phyloP scores from a whole-genome alignment of 495 filamentous ascomycete genomes.

The Hyaloscypha hepaticicola region DNA sequence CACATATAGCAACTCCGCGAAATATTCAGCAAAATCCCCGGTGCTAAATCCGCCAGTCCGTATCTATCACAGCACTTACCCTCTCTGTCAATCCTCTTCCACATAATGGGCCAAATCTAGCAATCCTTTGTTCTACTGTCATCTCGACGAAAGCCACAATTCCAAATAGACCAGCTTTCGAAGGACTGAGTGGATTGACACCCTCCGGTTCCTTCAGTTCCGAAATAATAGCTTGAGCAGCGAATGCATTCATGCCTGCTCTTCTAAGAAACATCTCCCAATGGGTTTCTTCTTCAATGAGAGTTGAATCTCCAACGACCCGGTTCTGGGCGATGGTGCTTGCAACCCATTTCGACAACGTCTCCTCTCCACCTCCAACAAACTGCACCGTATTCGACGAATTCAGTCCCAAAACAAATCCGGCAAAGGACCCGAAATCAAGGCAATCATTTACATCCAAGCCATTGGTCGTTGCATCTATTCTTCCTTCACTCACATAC shows the following conservation, averaged over 20 bases:
- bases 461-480: constrained; percentile 37
- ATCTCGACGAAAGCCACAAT: constrained; percentile 59
- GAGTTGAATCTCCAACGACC: neutral
- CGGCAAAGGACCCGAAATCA: constrained; percentile 54
- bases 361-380: constrained; percentile 56
- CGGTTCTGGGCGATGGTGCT: constrained; percentile 16
- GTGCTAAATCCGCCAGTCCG: constrained; percentile 15
- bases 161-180: constrained; percentile 39
- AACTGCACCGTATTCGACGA: constrained; percentile 48
- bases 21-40: neutral
- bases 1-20: constrained; percentile 16
- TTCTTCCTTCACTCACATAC: constrained; percentile 58
- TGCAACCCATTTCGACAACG: constrained; percentile 55
- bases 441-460: constrained; percentile 46
- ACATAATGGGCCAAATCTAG: constrained; percentile 47
- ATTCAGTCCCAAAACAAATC: constrained; percentile 46
- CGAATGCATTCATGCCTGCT: constrained; percentile 78
- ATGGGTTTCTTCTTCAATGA: constrained; percentile 52
- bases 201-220: constrained; percentile 42
- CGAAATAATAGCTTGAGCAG: constrained; percentile 67
- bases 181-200: constrained; percentile 20
- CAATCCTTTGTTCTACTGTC: constrained; percentile 45
- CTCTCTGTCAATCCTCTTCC: constrained; percentile 51
- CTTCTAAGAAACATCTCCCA: constrained; percentile 75
- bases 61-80: constrained; percentile 44